Evolutionary conservation across 805 yeast species (phyloP).

Genomic region (Pichia deserticola): DNA sequence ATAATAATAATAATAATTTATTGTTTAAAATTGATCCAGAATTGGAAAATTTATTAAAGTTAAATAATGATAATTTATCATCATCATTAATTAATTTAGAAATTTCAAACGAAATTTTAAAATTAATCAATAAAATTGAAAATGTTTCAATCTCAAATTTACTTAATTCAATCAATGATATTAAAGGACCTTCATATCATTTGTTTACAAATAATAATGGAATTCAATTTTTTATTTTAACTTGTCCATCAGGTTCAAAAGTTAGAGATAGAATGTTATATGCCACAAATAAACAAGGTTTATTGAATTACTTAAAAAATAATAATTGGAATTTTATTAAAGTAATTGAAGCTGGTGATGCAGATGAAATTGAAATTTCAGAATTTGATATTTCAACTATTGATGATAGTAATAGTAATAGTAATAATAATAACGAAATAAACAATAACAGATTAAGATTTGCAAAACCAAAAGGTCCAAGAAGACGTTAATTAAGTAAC

Average conservation of each 20-base stretch:
- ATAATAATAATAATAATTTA: conserved; percentile 2
- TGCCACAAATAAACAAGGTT: conserved; percentile 70
- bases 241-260: conserved; percentile 86
- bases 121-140: neutral
- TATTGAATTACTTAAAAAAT: conserved; percentile 42
- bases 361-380: conserved; percentile 55
- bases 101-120: conserved; percentile 4
- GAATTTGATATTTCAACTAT: conserved; percentile 26
- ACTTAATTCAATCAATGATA: neutral
- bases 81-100: conserved; percentile 1
- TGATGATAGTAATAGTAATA: neutral
- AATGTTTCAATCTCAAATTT: neutral
- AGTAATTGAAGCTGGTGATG: conserved; percentile 63
- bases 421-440: neutral
- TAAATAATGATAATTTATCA: neutral
- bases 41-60: neutral
- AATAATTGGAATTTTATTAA: conserved; percentile 36
- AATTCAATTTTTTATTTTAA: conserved; percentile 55
- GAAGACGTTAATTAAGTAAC: conserved; percentile 33
- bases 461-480: conserved; percentile 66
- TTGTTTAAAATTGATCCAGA: conserved; percentile 4
- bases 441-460: conserved; percentile 29
- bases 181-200: conserved; percentile 6
- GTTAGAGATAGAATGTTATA: conserved; percentile 89
- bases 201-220: conserved; percentile 6